These are phyloP conservation scores for Pseudonitzschia multiseries DNA, from an alignment of 108 stramenopile species.

Conservation along the genomic window DNA sequence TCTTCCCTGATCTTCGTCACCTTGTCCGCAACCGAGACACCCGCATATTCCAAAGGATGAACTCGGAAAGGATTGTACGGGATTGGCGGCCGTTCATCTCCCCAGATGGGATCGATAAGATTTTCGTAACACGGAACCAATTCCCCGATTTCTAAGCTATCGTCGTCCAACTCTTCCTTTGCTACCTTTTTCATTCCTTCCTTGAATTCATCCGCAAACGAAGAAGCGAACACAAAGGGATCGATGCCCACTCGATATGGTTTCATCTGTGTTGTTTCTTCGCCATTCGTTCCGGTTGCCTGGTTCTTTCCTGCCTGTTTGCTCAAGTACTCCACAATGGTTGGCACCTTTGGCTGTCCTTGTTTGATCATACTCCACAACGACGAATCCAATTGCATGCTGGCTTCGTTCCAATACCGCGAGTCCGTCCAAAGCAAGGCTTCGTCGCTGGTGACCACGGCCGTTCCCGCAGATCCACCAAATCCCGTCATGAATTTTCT, in stretches of 20 bases:
- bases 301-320: conserved; percentile 41
- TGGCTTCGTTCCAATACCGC: conserved; percentile 94
- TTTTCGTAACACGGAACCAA: conserved; percentile 66
- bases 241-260: conserved; percentile 73
- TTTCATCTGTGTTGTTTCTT: neutral
- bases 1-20: conserved; percentile 65
- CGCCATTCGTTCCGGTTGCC: neutral
- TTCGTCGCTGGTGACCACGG: conserved; percentile 59
- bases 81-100: conserved; percentile 65
- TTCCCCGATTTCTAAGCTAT: conserved; percentile 45
- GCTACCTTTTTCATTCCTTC: conserved; percentile 64
- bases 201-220: conserved; percentile 71
- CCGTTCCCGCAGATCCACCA: conserved; percentile 95
- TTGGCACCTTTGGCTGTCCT: conserved; percentile 67
- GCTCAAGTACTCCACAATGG: conserved; percentile 63
- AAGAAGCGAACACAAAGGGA: conserved; percentile 75
- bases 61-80: conserved; percentile 84
- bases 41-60: conserved; percentile 90
- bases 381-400: conserved; percentile 59
- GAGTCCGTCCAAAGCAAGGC: conserved; percentile 94
- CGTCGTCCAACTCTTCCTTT: conserved; percentile 34
- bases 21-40: conserved; percentile 78
- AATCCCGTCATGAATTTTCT: conserved; percentile 90
- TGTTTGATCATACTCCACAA: conserved; percentile 87
- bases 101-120: conserved; percentile 93